Base-by-base conservation (phyloP, 169 alveolate genomes). In the Cryptosporidium muris region DNA sequence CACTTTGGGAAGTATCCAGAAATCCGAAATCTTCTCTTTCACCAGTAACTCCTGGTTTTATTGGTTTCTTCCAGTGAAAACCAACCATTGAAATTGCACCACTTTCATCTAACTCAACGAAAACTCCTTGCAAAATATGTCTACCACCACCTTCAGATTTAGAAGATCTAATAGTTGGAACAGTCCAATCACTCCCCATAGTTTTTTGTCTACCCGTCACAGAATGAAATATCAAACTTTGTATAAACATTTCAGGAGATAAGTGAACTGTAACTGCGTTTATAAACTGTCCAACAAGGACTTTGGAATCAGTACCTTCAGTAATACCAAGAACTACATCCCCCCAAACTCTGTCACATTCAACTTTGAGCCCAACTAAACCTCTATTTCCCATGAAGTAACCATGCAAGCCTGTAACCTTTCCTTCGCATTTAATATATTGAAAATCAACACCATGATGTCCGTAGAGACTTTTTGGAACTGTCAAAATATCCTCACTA, bases 321-420 rank as follows among this genome's bases (percentile, higher is more conserved):
- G 85, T 74, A 34, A 74, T 74, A 5, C 85, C 85, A 14, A 74
- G 25, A 14, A 74, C 40, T 3, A 74, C 85, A 5, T 74, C 67
- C 45, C 60, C 74, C 85, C 85, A 74, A 4, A 74, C 85, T 49
- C 62, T 54, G 36, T 74, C 85, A 74, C 85, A 74, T 14, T 74
- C 85, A 38, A 74, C 68, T 37, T 74, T 74, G 14, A 74, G 37
- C 6, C 85, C 85, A 14, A 74, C 85, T 49, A 74, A 12, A 0
- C 85, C 85, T 54, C 85, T 74, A 8, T 74, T 74, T 8, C 85
- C 85, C 85, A 74, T 74, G 42, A 74, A 74, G 49, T 54, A 74
- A 16, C 62, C 85, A 8, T 60, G 68, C 8, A 74, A 43, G 12
- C 85, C 85, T 3, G 85, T 74, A 52, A 74, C 45, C 60, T 58